A percentile compares a stretch with the other conserved stretches of the same genome.
phyloP scores from a whole-genome alignment of 495 filamentous ascomycete species.

The Xanthoparmelia taractica region DNA sequence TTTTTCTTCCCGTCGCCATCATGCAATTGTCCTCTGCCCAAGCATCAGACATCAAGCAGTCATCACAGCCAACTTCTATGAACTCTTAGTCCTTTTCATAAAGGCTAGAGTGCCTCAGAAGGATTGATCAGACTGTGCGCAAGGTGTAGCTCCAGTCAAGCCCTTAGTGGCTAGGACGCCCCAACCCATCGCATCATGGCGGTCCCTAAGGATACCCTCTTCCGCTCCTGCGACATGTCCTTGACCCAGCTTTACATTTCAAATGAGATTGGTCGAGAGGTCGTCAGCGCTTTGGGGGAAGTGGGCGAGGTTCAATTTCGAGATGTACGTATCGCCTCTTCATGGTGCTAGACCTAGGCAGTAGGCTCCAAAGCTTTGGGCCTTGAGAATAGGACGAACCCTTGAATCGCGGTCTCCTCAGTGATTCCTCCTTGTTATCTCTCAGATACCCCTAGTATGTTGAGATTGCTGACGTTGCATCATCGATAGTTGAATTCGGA shows the following conservation, averaged over 20 bases:
- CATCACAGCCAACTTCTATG: too few species aligned
- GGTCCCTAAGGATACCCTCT: conserved; percentile 73
- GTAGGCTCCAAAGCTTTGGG: conserved; percentile 8
- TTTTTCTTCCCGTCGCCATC: not conserved
- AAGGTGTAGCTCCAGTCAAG: not conserved
- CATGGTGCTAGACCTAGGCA: not conserved
- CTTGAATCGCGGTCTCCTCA: not conserved
- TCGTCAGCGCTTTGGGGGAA: conserved; percentile 92
- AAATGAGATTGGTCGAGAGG: conserved; percentile 96
- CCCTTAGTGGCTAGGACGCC: conserved; percentile 1
- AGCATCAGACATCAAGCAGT: not conserved
- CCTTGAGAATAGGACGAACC: not conserved
- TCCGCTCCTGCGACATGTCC: conserved; percentile 99
- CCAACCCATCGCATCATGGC: conserved; percentile 35
- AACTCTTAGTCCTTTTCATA: not conserved
- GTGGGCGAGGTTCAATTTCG: conserved; percentile 92
- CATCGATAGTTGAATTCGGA: conserved; percentile 73
- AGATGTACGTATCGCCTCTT: conserved; percentile 59
- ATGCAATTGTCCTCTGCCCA: not conserved
- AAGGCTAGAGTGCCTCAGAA: not conserved
- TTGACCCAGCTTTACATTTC: conserved; percentile 98
- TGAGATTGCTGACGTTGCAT: conserved; percentile 13
- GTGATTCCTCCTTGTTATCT: not conserved
- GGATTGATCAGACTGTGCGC: not conserved
- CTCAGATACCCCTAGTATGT: not conserved